Percentiles rank a stretch among this genome's conserved stretches.
Conservation (phyloP, 495 filamentous ascomycete species). For the Hypoxylon cercidicola region DNA sequence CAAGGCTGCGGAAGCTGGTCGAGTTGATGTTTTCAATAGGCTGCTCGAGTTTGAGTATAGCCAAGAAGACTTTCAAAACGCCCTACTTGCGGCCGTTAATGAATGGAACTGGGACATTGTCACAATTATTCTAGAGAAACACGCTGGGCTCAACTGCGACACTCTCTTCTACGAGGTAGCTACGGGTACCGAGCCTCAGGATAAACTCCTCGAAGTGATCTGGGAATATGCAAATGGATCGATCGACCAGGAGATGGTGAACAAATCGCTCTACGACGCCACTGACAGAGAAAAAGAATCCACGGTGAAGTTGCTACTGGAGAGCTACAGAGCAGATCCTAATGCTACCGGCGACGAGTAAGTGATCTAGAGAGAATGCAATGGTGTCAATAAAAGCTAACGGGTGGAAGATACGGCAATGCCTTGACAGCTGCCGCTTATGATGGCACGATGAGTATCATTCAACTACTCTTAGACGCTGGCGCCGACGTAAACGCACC, state of each 20-base stretch:
- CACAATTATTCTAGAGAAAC: slow-evolving; percentile 37
- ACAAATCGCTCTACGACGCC: slow-evolving; percentile 44
- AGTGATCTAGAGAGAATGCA: slow-evolving; percentile 4
- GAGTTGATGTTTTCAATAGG: slow-evolving; percentile 43
- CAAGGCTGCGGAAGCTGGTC: slow-evolving; percentile 43
- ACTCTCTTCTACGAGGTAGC: slow-evolving; percentile 38
- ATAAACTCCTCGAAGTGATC: slow-evolving; percentile 40
- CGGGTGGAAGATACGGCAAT: slow-evolving; percentile 41
- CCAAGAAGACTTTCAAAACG: slow-evolving; percentile 39
- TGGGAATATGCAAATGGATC: slow-evolving; percentile 41
- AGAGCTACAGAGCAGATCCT: slow-evolving; percentile 39
- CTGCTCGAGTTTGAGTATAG: slow-evolving; percentile 42
- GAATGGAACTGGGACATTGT: slow-evolving; percentile 47
- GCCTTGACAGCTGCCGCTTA: slow-evolving; percentile 45
- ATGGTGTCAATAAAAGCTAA: slow-evolving; percentile 15
- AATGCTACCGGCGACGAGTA: slow-evolving; percentile 47
- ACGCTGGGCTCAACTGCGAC: slow-evolving; percentile 38
- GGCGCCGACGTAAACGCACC: slow-evolving; percentile 44
- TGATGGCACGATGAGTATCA: slow-evolving; percentile 44
- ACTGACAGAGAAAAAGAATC: slow-evolving; percentile 46
- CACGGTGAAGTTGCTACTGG: slow-evolving; percentile 44
- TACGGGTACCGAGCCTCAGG: slow-evolving; percentile 41
- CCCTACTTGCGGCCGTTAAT: slow-evolving; percentile 38
- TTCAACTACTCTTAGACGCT: slow-evolving; percentile 41
- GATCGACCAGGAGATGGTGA: slow-evolving; percentile 34